phyloP scores from a whole-genome alignment of 495 filamentous ascomycete species.

The Neurospora pannonica region DNA sequence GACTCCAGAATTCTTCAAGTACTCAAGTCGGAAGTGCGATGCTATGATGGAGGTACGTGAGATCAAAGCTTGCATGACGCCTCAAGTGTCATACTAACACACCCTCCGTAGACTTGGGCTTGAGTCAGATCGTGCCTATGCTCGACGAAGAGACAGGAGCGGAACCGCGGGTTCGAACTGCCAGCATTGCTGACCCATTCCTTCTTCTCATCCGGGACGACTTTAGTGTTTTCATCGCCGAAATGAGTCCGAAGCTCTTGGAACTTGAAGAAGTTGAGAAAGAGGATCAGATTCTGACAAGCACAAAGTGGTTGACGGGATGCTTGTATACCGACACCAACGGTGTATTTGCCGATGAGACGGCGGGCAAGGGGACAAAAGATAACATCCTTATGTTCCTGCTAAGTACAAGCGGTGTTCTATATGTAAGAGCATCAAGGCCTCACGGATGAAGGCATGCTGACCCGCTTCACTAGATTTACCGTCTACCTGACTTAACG shows the following conservation, averaged over 20 bases:
- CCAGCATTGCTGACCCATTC: conserved; percentile 83
- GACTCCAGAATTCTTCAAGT: conserved; percentile 76
- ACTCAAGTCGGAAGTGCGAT: conserved; percentile 70
- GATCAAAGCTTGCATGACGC: conserved; percentile 9
- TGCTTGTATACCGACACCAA: conserved; percentile 65
- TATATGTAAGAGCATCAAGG: conserved; percentile 51
- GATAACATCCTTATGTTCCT: conserved; percentile 61
- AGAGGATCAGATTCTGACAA: conserved; percentile 40
- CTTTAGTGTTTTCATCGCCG: conserved; percentile 61
- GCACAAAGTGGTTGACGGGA: conserved; percentile 66
- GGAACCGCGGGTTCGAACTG: conserved; percentile 63
- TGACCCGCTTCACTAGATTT: conserved; percentile 38
- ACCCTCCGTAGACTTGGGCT: conserved; percentile 55
- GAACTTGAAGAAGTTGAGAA: conserved; percentile 77
- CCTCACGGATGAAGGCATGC: neutral
- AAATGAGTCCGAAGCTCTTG: conserved; percentile 29
- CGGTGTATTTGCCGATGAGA: conserved; percentile 41
- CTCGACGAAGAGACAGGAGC: conserved; percentile 75
- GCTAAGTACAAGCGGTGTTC: conserved; percentile 55
- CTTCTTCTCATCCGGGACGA: conserved; percentile 80
- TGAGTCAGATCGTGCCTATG: conserved; percentile 84
- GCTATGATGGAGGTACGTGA: conserved; percentile 74
- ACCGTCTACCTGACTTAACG: conserved; percentile 51
- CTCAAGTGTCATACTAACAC: conserved; percentile 15
- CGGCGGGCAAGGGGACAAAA: conserved; percentile 33